These are phyloP conservation scores for Clonostachys sp. DNA, from an alignment of 2,329 filamentous ascomycete genomes.

Conservation along the genomic window DNA sequence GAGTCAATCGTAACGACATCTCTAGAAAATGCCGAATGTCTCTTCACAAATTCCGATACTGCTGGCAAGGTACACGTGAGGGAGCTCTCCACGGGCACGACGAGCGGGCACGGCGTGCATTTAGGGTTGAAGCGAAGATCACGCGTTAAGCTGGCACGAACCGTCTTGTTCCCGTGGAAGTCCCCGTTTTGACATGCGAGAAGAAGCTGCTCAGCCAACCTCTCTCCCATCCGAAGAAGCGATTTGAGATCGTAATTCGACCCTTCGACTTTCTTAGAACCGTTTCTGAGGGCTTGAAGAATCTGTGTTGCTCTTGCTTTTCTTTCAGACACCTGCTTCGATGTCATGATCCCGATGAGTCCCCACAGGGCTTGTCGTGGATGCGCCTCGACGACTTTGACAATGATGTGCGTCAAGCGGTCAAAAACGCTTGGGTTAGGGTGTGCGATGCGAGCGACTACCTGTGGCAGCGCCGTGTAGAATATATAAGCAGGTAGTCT, in stretches of 20 bases:
- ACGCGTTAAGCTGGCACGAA: slow-evolving; percentile 66
- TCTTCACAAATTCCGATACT: slow-evolving; percentile 64
- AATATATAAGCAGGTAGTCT: slow-evolving; percentile 73
- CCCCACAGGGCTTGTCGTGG: slow-evolving; percentile 92
- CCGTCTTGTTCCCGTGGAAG: slow-evolving; percentile 65
- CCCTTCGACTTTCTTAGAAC: slow-evolving; percentile 46
- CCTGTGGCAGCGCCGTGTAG: slow-evolving; percentile 81
- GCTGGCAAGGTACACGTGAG: slow-evolving; percentile 78
- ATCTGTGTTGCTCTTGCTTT: slow-evolving; percentile 47
- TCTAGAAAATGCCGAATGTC: slow-evolving; percentile 81
- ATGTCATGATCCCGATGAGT: slow-evolving; percentile 80
- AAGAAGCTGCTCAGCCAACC: slow-evolving; percentile 77
- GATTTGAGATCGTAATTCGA: slow-evolving; percentile 57
- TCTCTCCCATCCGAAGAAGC: slow-evolving; percentile 75
- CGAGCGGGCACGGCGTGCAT: slow-evolving; percentile 75
- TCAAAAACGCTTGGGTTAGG: slow-evolving; percentile 74
- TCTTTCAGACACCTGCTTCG: slow-evolving; percentile 66
- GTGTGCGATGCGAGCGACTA: slow-evolving; percentile 94
- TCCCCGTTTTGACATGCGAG: slow-evolving; percentile 72
- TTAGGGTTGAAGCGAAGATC: slow-evolving; percentile 84
- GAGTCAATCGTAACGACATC: slow-evolving; percentile 78
- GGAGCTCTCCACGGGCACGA: slow-evolving; percentile 83
- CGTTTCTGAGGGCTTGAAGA: slow-evolving; percentile 40
- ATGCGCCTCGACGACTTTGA: slow-evolving; percentile 80
- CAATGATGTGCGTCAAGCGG: slow-evolving; percentile 72